Evolutionary conservation across 345 rosid genomes (phyloP).

Genomic region (Ceriops tagal): DNA sequence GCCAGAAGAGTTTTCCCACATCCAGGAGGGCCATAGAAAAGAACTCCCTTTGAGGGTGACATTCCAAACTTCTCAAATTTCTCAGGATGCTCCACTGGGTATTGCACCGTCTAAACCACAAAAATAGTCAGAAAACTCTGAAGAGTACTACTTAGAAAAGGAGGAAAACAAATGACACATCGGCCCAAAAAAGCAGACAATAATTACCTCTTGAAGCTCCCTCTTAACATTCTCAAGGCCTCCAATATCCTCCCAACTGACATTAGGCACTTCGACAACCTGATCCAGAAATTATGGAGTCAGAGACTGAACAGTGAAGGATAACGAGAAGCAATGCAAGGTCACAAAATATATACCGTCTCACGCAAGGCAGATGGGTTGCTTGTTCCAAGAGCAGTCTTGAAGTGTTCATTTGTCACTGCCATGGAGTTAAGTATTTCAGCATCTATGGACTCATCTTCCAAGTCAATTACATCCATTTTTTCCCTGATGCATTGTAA

Average conservation of each 20-base stretch:
- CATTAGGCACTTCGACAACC: constrained; percentile 98
- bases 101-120: constrained; percentile 78
- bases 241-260: constrained; percentile 87
- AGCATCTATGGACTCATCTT: constrained; percentile 92
- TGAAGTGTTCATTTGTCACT: constrained; percentile 87
- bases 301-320: not conserved
- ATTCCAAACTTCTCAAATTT: constrained; percentile 94
- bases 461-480: constrained; percentile 96
- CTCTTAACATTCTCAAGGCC: constrained; percentile 94
- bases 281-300: constrained; percentile 19
- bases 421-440: constrained; percentile 94
- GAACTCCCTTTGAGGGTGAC: constrained; percentile 97
- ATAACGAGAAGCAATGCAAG: not conserved
- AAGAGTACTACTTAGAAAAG: not conserved
- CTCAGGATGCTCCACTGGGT: constrained; percentile 99
- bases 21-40: constrained; percentile 96
- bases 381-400: constrained; percentile 84
- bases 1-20: constrained; percentile 98
- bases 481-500: constrained; percentile 98
- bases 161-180: not conserved
- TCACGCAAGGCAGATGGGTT: constrained; percentile 84
- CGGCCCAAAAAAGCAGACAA: not conserved
- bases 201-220: constrained; percentile 85
- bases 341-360: constrained; percentile 38
- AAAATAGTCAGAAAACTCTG: not conserved